phyloP scores from a whole-genome alignment of 352 stramenopile genomes.

The Phytophthora boehmeriae region DNA sequence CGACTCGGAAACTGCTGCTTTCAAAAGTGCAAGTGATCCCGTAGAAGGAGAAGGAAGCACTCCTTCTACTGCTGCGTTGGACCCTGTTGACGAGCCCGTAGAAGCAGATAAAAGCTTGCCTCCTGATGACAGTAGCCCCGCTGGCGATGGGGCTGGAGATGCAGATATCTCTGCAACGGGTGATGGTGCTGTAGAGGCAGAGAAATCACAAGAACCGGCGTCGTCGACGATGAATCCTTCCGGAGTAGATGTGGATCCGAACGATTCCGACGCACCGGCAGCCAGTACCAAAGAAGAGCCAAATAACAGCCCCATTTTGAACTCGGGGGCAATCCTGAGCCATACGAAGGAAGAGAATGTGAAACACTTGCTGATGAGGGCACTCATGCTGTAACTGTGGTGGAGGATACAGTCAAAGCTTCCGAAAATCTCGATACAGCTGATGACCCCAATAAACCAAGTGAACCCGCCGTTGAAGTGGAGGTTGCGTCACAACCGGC shows the following conservation, averaged over 20 bases:
- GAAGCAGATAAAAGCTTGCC: not conserved
- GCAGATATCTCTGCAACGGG: not conserved
- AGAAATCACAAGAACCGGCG: slow-evolving; percentile 1
- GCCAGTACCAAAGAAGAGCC: slow-evolving; percentile 1
- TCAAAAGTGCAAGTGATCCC: not conserved
- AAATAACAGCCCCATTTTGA: no score
- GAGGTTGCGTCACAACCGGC: not conserved
- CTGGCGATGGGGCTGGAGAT: not conserved
- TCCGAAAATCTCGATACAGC: not conserved
- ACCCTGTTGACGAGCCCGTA: not conserved
- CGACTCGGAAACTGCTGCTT: not conserved
- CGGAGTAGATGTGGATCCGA: not conserved
- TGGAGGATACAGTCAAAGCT: not conserved
- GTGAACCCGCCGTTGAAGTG: not conserved
- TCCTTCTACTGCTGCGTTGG: slow-evolving; percentile 7
- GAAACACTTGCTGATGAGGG: not conserved
- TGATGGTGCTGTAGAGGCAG: not conserved
- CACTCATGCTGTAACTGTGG: not conserved
- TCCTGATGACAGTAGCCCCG: not conserved
- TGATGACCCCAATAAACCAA: not conserved
- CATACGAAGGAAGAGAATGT: not conserved
- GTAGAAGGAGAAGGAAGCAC: slow-evolving; percentile 1
- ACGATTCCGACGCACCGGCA: not conserved
- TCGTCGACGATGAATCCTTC: not conserved
- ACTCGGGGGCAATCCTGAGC: no score